Conservation (phyloP, 306 rosid genomes). For the Myrica gale region DNA sequence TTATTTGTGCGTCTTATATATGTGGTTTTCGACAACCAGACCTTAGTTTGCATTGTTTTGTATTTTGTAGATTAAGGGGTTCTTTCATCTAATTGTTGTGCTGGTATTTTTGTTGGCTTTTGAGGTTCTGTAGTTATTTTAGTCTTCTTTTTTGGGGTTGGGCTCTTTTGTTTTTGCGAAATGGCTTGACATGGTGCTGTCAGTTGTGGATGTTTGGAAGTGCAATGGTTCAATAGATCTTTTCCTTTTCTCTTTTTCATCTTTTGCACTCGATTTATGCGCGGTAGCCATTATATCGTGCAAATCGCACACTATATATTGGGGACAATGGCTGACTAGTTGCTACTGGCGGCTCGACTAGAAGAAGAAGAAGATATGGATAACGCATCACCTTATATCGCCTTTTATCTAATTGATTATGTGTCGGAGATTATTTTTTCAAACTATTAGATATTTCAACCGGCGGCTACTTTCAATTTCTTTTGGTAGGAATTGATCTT, state of each 20-base stretch:
- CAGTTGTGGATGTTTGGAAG: background rate
- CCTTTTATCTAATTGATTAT: background rate
- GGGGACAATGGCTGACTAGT: background rate
- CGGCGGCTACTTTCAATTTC: background rate
- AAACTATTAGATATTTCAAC: slow-evolving; percentile 2
- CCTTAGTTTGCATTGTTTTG: background rate
- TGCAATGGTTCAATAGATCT: background rate
- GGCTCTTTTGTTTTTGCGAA: background rate
- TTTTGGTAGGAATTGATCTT: background rate
- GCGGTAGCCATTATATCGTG: background rate
- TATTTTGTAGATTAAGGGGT: background rate
- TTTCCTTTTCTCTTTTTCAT: background rate
- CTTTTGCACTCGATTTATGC: background rate
- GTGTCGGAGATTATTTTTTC: background rate
- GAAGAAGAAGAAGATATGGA: background rate
- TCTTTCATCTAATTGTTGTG: background rate
- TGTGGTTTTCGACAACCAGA: background rate
- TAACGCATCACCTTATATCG: background rate
- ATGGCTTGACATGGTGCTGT: background rate
- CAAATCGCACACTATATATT: background rate
- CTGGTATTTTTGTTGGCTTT: background rate
- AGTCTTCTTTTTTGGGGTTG: background rate
- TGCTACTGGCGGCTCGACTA: background rate
- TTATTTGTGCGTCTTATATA: background rate
- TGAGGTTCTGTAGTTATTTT: background rate